Conservation (phyloP, 179 eudicot species). For the Actinidia chinensis region DNA sequence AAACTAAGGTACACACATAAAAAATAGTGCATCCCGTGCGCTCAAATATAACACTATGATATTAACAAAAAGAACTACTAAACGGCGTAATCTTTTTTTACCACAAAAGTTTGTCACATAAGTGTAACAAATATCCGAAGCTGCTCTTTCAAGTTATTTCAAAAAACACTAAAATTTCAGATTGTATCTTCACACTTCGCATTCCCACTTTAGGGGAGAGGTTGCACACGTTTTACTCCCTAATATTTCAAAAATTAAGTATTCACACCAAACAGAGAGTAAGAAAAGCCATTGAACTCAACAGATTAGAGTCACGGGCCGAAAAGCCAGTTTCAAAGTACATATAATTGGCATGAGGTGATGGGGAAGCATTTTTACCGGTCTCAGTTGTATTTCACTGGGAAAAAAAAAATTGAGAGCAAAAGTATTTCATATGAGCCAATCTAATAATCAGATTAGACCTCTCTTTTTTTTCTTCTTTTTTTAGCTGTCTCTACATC, state of each 20-base stretch:
- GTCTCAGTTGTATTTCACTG: not conserved
- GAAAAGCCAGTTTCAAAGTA: not conserved
- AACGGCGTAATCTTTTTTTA: too few relatives aligned
- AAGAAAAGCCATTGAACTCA: not conserved
- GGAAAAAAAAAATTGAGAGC: not conserved
- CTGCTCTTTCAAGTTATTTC: too few relatives aligned
- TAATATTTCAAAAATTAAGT: not conserved
- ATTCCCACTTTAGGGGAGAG: too few relatives aligned
- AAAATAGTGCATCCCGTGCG: too few relatives aligned
- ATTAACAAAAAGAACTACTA: too few relatives aligned
- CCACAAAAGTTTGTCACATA: too few relatives aligned
- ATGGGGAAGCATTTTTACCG: not conserved
- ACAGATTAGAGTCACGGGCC: not conserved
- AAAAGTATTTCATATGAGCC: not conserved
- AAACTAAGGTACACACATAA: too few relatives aligned
- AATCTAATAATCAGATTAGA: not conserved
- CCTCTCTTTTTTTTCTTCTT: not conserved
- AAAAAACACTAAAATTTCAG: too few relatives aligned
- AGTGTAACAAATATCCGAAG: too few relatives aligned
- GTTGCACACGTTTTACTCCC: too few relatives aligned
- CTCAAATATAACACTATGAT: too few relatives aligned
- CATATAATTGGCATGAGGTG: not conserved
- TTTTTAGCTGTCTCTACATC: not conserved
- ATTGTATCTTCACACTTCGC: too few relatives aligned
- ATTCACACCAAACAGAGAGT: not conserved